Evolutionary conservation across 371 early-diverging fungal species (phyloP).

Genomic region (Mucor indicus): DNA sequence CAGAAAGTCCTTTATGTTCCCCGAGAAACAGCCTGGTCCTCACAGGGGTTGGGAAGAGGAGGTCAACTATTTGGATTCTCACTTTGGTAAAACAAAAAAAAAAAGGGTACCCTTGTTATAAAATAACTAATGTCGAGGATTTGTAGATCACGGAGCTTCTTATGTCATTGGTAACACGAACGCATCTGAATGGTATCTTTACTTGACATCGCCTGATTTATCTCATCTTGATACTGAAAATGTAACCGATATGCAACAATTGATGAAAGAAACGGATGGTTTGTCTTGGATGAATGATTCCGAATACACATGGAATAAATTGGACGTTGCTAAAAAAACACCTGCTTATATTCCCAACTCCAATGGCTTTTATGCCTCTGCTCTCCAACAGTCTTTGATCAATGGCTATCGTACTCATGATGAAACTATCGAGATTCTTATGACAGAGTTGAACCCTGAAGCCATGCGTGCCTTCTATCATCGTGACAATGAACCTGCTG

Average conservation of each 20-base stretch:
- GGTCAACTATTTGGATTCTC: conserved; percentile 66
- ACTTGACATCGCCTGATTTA: conserved; percentile 64
- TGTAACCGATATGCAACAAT: conserved; percentile 19
- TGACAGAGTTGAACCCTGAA: conserved; percentile 85
- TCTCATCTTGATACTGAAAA: conserved; percentile 9
- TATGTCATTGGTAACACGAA: conserved; percentile 90
- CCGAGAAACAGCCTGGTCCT: conserved; percentile 81
- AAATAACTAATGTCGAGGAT: no score
- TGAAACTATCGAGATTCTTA: conserved; percentile 92
- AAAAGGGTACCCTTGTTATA: no score
- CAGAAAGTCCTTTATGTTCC: conserved; percentile 93
- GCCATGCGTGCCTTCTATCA: conserved; percentile 72
- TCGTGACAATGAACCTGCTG: conserved; percentile 44
- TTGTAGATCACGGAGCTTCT: conserved; percentile 65
- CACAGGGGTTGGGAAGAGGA: conserved; percentile 90
- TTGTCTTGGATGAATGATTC: conserved; percentile 15
- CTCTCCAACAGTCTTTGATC: conserved; percentile 10
- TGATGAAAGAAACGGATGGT: conserved; percentile 26
- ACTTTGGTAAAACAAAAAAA: conserved; percentile 53
- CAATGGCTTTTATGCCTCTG: conserved; percentile 4
- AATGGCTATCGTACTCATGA: conserved; percentile 51
- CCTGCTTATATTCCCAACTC: not conserved
- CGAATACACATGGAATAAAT: conserved; percentile 2
- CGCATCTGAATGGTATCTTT: conserved; percentile 92
- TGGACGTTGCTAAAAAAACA: not conserved